Conservation (phyloP, 108 stramenopile genomes). For the Pseudonitzschia pungens region DNA sequence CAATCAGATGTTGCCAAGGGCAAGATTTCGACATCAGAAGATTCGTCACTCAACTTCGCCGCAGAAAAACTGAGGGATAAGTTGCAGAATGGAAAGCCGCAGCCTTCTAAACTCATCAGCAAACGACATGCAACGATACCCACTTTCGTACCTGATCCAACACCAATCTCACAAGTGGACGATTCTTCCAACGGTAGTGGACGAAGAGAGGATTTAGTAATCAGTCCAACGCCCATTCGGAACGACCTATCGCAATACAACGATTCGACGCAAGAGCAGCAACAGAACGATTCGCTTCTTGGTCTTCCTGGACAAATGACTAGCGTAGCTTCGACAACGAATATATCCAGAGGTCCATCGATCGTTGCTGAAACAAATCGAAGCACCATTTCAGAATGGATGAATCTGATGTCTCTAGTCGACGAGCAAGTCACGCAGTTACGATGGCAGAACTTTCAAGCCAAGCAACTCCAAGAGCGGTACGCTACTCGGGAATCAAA, state of each 20-base stretch:
- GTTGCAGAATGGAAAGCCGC: not conserved
- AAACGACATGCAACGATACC: not conserved
- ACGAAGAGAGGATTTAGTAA: not conserved
- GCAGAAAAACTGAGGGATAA: not conserved
- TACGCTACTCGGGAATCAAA: not conserved
- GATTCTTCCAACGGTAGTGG: not conserved
- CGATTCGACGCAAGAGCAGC: not conserved
- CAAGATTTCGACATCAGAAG: not conserved
- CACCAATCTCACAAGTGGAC: not conserved
- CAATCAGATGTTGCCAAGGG: no score
- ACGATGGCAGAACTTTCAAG: not conserved
- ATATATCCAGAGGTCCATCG: no score
- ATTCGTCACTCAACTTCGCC: not conserved
- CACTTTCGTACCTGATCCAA: not conserved
- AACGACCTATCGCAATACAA: not conserved
- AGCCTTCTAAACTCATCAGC: not conserved
- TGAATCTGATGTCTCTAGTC: not conserved
- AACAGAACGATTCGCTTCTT: not conserved
- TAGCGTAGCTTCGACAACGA: no score
- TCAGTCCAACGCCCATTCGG: not conserved
- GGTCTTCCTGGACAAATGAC: not conserved
- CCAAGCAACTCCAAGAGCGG: slow-evolving; percentile 4
- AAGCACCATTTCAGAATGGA: not conserved
- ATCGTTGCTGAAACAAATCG: not conserved
- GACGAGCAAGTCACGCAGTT: not conserved